These are phyloP conservation scores for Metarhizium anisopliae DNA, from an alignment of 2,329 filamentous ascomycete genomes.

Conservation along the genomic window DNA sequence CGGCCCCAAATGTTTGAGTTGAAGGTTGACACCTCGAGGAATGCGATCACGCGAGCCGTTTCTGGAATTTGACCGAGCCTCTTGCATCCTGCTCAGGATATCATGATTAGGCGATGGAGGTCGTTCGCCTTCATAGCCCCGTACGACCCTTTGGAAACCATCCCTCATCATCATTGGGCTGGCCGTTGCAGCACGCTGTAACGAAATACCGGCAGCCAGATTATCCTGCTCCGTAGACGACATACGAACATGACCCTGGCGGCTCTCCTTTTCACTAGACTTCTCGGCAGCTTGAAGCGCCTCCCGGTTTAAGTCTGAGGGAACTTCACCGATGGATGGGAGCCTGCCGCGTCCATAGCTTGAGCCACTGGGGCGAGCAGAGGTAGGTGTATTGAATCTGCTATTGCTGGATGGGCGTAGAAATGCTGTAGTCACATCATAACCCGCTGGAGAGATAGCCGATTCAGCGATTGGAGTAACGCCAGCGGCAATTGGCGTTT, in stretches of 20 bases:
- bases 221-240: slow-evolving; percentile 33
- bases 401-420: slow-evolving; percentile 59
- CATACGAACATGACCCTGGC: slow-evolving; percentile 25
- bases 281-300: slow-evolving; percentile 17
- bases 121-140: slow-evolving; percentile 25
- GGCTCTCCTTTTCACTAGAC: slow-evolving; percentile 17
- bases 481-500: slow-evolving; percentile 73
- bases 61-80: slow-evolving; percentile 47
- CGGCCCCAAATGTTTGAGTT: slow-evolving; percentile 49
- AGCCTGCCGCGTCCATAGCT: slow-evolving; percentile 57
- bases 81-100: slow-evolving; percentile 51
- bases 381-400: slow-evolving; percentile 60
- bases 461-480: slow-evolving; percentile 82
- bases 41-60: slow-evolving; percentile 73
- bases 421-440: slow-evolving; percentile 58
- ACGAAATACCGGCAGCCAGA: slow-evolving; percentile 33
- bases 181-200: slow-evolving; percentile 58
- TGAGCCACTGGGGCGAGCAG: slow-evolving; percentile 49
- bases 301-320: slow-evolving; percentile 23
- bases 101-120: slow-evolving; percentile 56
- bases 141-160: slow-evolving; percentile 26
- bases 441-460: slow-evolving; percentile 53
- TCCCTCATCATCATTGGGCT: slow-evolving; percentile 56
- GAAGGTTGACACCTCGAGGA: slow-evolving; percentile 58
- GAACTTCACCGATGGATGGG: slow-evolving; percentile 63